phyloP scores from a whole-genome alignment of 148 eudicot species.

The Fagopyrum tataricum region DNA sequence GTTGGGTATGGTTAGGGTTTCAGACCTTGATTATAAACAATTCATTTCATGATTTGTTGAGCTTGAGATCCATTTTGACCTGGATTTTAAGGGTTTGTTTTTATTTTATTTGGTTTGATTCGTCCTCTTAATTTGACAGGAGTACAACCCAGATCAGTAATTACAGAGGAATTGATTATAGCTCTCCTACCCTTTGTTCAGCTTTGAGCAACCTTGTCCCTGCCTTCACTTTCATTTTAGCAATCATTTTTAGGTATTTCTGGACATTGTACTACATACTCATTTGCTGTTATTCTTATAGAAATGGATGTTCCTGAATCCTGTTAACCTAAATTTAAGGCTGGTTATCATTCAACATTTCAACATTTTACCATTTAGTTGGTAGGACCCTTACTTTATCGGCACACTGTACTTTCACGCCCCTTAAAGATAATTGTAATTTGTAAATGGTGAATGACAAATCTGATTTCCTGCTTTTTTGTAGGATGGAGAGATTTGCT shows the following conservation, averaged over 20 bases:
- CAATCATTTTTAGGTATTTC: conserved; percentile 34
- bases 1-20: conserved; percentile 26
- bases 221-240: too few relatives aligned
- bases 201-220: conserved; percentile 45
- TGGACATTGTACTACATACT: neutral
- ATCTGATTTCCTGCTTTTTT: neutral
- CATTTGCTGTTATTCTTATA: too few relatives aligned
- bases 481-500: conserved; percentile 59
- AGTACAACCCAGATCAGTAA: conserved; percentile 23
- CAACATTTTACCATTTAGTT: too few relatives aligned
- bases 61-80: neutral
- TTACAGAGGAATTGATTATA: conserved; percentile 33
- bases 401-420: too few relatives aligned
- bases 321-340: too few relatives aligned
- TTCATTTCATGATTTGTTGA: neutral
- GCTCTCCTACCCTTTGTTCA: conserved; percentile 40
- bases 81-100: neutral
- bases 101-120: neutral
- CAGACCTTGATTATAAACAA: neutral
- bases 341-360: too few relatives aligned
- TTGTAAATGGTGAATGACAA: too few relatives aligned
- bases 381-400: too few relatives aligned
- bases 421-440: too few relatives aligned
- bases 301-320: too few relatives aligned
- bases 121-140: conserved; percentile 18